phyloP scores from a whole-genome alignment of 768 basidiomycete species.

The Boletus fagicola region DNA sequence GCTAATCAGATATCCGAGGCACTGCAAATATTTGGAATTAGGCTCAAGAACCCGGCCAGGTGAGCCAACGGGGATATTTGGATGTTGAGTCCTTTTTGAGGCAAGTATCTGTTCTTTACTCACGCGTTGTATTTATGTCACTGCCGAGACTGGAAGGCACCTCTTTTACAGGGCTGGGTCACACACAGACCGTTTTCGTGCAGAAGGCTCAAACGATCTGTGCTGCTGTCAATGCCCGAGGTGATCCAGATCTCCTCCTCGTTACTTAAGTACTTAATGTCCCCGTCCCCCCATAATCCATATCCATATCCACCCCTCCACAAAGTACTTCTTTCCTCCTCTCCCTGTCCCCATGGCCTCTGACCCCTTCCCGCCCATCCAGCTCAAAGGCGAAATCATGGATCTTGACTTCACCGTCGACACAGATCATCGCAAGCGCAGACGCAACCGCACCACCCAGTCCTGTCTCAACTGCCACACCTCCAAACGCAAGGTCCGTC shows the following conservation, averaged over 20 bases:
- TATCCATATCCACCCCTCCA: constrained; percentile 52
- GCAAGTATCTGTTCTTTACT: constrained; percentile 29
- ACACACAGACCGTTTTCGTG: constrained; percentile 35
- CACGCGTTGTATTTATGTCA: constrained; percentile 38
- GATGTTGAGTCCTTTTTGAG: constrained; percentile 24
- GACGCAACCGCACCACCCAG: constrained; percentile 90
- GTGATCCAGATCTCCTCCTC: constrained; percentile 46
- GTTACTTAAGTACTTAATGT: constrained; percentile 54
- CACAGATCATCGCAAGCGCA: constrained; percentile 76
- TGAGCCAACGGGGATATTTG: constrained; percentile 23
- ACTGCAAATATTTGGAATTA: constrained; percentile 34
- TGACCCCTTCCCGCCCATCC: constrained; percentile 51
- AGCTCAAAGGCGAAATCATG: constrained; percentile 75
- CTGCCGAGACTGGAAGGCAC: constrained; percentile 36
- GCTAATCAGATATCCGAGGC: constrained; percentile 39
- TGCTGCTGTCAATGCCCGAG: constrained; percentile 35
- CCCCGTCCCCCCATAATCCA: constrained; percentile 42
- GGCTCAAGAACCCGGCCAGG: constrained; percentile 30
- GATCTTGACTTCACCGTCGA: constrained; percentile 73
- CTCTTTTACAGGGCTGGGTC: constrained; percentile 33
- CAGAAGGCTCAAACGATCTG: constrained; percentile 33
- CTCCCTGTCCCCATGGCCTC: constrained; percentile 46
- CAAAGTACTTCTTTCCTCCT: constrained; percentile 40
- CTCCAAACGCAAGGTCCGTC: constrained; percentile 82
- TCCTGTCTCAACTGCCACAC: constrained; percentile 88